Conservation (phyloP, 768 basidiomycete species). For the Boletus sp. region DNA sequence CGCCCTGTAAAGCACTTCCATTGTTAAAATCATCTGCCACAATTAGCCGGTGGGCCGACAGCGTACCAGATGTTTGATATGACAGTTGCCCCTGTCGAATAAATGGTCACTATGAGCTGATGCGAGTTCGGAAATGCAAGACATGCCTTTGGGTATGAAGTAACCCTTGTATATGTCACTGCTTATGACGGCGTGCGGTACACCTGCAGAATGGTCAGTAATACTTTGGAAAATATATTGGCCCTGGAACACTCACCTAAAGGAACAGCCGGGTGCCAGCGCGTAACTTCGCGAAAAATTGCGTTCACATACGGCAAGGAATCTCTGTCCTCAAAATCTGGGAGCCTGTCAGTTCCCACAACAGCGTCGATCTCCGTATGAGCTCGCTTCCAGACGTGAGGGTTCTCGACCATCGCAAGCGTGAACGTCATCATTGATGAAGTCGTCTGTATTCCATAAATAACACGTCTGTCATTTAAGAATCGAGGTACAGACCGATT, state of each 20-base stretch:
- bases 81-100: slow-evolving; percentile 3
- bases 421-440: background rate
- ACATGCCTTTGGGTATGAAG: background rate
- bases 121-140: too few species aligned
- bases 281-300: slow-evolving; percentile 16
- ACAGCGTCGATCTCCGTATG: background rate
- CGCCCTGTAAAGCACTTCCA: background rate
- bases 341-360: slow-evolving; percentile 1
- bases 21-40: background rate
- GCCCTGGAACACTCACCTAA: slow-evolving; percentile 1
- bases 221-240: background rate
- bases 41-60: background rate
- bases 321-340: slow-evolving; percentile 19
- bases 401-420: background rate
- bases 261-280: slow-evolving; percentile 16
- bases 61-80: slow-evolving; percentile 7
- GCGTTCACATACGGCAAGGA: slow-evolving; percentile 17
- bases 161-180: background rate
- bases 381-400: background rate
- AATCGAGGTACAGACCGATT: slow-evolving; percentile 3
- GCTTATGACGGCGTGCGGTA: background rate
- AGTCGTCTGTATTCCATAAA: slow-evolving; percentile 5
- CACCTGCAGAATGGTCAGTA: too few species aligned
- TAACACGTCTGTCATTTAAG: background rate
- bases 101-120: too few species aligned